A percentile compares a stretch with the other conserved stretches of the same genome.
These are phyloP conservation scores for Euptelea pleiosperma DNA, from an alignment of 164 flowering plant species.

Conservation along the genomic window DNA sequence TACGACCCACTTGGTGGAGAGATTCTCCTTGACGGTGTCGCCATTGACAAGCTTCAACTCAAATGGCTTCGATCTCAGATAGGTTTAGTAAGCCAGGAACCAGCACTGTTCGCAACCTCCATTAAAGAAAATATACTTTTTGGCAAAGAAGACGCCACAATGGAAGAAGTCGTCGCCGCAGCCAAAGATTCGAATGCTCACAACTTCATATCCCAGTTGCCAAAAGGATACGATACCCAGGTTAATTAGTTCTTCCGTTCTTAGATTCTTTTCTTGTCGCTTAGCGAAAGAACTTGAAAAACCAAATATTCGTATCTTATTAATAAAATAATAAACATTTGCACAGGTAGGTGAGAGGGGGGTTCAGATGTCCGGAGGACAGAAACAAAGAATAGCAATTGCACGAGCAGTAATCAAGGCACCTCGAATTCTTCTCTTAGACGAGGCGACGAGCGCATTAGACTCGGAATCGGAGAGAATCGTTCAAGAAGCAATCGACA, in stretches of 20 bases:
- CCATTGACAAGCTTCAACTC: conserved; percentile 58
- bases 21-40: conserved; percentile 59
- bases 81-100: conserved; percentile 96
- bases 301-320: too few relatives aligned
- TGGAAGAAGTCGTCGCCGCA: conserved; percentile 66
- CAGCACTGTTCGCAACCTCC: conserved; percentile 74
- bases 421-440: conserved; percentile 68
- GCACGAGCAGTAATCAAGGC: conserved; percentile 73
- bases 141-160: conserved; percentile 73
- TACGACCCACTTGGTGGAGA: conserved; percentile 76
- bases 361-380: conserved; percentile 87
- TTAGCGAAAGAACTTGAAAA: too few relatives aligned
- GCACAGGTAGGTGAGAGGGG: conserved; percentile 80
- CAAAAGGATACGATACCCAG: conserved; percentile 84
- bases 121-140: conserved; percentile 82
- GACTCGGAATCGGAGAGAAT: conserved; percentile 82
- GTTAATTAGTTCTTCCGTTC: conserved; percentile 26
- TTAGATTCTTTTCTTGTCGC: too few relatives aligned
- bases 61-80: conserved; percentile 88
- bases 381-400: conserved; percentile 88
- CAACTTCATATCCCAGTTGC: conserved; percentile 63
- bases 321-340: too few relatives aligned
- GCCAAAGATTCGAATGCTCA: conserved; percentile 88
- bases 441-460: conserved; percentile 85
- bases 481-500: conserved; percentile 78